Conservation (phyloP, 1,139 yeast species). For the Meyerozyma carpophila region DNA sequence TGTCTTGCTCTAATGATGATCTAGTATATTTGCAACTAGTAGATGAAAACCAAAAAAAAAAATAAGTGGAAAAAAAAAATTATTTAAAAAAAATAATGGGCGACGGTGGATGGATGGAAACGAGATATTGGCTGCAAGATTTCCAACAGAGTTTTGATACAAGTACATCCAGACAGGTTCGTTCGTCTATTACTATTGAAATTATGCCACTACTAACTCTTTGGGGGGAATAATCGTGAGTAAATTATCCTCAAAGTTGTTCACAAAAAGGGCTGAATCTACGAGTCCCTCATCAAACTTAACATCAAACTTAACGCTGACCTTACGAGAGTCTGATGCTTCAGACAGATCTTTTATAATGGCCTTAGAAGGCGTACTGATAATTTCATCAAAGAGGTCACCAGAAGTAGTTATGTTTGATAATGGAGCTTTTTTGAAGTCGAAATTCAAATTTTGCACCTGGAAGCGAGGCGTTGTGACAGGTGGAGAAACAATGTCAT, state of each 20-base stretch:
- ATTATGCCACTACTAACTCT: constrained; percentile 3
- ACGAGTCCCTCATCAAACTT: constrained; percentile 27
- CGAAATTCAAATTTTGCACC: constrained; percentile 29
- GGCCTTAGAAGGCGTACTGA: constrained; percentile 22
- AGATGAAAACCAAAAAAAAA: constrained; percentile 4
- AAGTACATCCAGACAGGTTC: not conserved
- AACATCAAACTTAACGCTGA: constrained; percentile 45
- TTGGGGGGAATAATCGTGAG: constrained; percentile 10
- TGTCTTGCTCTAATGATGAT: not conserved
- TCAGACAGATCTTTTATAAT: constrained; percentile 1
- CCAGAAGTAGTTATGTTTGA: constrained; percentile 11
- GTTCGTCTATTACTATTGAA: not conserved
- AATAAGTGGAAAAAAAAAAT: constrained; percentile 2
- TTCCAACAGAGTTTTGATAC: not conserved
- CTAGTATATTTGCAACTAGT: constrained; percentile 1
- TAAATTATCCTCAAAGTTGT: constrained; percentile 11
- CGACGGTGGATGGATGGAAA: not conserved
- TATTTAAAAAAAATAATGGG: constrained; percentile 3
- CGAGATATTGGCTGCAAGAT: not conserved
- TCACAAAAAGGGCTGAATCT: constrained; percentile 30
- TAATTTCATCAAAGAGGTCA: constrained; percentile 37
- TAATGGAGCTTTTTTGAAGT: constrained; percentile 14
- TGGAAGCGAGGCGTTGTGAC: constrained; percentile 55
- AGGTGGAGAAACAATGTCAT: constrained; percentile 56
- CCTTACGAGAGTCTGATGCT: constrained; percentile 13